These are phyloP conservation scores for Lycium barbarum DNA, from an alignment of 257 asterid species.

Conservation along the genomic window DNA sequence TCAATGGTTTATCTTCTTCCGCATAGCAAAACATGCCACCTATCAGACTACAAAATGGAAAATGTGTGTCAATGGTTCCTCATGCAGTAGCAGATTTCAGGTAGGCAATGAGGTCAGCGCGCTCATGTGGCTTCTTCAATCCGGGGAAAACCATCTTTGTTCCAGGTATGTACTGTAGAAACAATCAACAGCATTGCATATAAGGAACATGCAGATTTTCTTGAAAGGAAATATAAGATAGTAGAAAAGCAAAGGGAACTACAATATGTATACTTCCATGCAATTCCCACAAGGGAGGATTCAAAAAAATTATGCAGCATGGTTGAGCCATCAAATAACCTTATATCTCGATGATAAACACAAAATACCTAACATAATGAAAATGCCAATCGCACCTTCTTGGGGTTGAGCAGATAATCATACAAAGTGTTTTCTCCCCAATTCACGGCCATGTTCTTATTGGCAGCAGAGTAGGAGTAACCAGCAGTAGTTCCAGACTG, in stretches of 20 bases:
- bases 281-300: too few species aligned
- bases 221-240: too few species aligned
- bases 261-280: too few species aligned
- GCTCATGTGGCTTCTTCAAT: slow-evolving; percentile 90
- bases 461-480: slow-evolving; percentile 87
- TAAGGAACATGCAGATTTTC: too few species aligned
- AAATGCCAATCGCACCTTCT: slow-evolving; percentile 58
- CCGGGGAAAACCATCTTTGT: slow-evolving; percentile 98
- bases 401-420: slow-evolving; percentile 87
- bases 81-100: slow-evolving; percentile 76
- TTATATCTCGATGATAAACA: too few species aligned
- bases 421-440: slow-evolving; percentile 91
- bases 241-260: neutral
- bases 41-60: too few species aligned
- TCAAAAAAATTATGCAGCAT: too few species aligned
- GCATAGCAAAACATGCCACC: too few species aligned
- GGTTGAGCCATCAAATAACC: too few species aligned
- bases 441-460: slow-evolving; percentile 79
- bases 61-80: slow-evolving; percentile 9
- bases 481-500: slow-evolving; percentile 91
- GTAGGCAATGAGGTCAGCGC: slow-evolving; percentile 82
- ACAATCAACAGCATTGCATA: too few species aligned
- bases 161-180: slow-evolving; percentile 88
- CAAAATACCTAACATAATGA: too few species aligned
- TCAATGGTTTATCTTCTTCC: too few species aligned